Conservation (phyloP, 2,329 filamentous ascomycete species). For the Sarocladium oryzae region DNA sequence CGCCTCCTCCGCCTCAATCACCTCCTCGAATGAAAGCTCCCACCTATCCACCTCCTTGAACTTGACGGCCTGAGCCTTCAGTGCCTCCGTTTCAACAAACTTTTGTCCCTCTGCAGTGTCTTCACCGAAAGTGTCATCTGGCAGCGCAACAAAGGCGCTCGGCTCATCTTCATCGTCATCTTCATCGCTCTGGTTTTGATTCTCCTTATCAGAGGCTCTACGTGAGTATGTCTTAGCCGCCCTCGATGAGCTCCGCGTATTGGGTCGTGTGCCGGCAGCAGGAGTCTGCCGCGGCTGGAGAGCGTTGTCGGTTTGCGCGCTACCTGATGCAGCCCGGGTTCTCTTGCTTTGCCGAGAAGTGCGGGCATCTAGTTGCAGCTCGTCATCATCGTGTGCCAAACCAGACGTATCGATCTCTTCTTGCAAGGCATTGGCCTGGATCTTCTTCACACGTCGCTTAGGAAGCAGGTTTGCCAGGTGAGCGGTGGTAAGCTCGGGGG, state of each 20-base stretch:
- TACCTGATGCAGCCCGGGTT: slow-evolving; percentile 19
- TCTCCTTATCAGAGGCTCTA: slow-evolving; percentile 52
- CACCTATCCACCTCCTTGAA: slow-evolving; percentile 65
- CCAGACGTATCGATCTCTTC: slow-evolving; percentile 42
- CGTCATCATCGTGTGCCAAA: slow-evolving; percentile 48
- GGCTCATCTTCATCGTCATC: slow-evolving; percentile 28
- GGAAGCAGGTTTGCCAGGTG: slow-evolving; percentile 49
- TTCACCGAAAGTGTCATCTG: slow-evolving; percentile 38
- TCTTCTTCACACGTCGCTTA: slow-evolving; percentile 39
- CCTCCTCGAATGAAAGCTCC: slow-evolving; percentile 62
- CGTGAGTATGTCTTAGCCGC: slow-evolving; percentile 42
- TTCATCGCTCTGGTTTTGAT: slow-evolving; percentile 32
- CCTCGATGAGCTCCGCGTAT: slow-evolving; percentile 18
- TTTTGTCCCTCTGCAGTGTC: slow-evolving; percentile 27
- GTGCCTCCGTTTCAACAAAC: slow-evolving; percentile 40
- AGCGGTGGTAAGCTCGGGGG: slow-evolving; percentile 44
- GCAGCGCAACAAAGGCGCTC: slow-evolving; percentile 34
- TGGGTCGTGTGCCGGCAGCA: slow-evolving; percentile 14
- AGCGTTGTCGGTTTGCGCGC: slow-evolving; percentile 14
- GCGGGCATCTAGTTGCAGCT: slow-evolving; percentile 39
- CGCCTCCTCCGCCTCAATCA: slow-evolving; percentile 40
- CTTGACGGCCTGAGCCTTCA: slow-evolving; percentile 54
- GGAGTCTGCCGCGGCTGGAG: slow-evolving; percentile 19
- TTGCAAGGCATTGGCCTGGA: slow-evolving; percentile 32
- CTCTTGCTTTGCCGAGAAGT: slow-evolving; percentile 27